Evolutionary conservation across 2,329 filamentous ascomycete species (phyloP).

Genomic region (Colletotrichum kahawae): DNA sequence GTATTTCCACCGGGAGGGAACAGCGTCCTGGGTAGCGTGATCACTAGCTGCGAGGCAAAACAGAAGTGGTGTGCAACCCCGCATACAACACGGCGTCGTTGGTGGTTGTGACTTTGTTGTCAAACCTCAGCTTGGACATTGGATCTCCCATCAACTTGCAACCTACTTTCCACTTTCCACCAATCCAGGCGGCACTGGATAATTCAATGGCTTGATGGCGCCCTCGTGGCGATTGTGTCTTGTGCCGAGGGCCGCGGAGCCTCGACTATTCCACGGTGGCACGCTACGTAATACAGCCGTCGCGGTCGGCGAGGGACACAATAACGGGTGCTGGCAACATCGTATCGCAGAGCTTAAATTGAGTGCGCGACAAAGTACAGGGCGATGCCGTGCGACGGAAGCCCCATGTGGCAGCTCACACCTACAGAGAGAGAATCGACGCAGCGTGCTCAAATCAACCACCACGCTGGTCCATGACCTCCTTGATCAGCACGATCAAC

Average conservation of each 20-base stretch:
- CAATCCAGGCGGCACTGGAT: not conserved
- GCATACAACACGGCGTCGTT: not conserved
- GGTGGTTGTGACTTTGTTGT: not conserved
- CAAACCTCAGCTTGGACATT: not conserved
- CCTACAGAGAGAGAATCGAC: not conserved
- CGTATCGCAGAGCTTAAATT: constrained; percentile 8
- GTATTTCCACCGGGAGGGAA: constrained; percentile 18
- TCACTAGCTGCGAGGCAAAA: not conserved
- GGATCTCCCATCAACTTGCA: not conserved
- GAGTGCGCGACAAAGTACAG: not conserved
- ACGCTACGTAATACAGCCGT: not conserved
- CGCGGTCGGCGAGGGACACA: not conserved
- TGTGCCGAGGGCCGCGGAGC: not conserved
- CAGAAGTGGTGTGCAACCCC: constrained; percentile 9
- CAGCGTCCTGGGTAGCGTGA: constrained; percentile 19
- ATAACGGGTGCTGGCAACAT: constrained; percentile 7
- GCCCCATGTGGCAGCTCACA: not conserved
- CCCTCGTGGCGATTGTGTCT: not conserved
- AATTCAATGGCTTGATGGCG: not conserved
- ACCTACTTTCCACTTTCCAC: not conserved
- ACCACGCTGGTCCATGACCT: not conserved
- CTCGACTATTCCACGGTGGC: not conserved
- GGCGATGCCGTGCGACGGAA: constrained; percentile 1
- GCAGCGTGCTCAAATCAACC: not conserved
- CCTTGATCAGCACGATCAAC: not conserved